Percentiles rank a stretch among this genome's conserved stretches.
These are phyloP conservation scores for Cornus florida DNA, from an alignment of 148 eudicot genomes.

Conservation along the genomic window DNA sequence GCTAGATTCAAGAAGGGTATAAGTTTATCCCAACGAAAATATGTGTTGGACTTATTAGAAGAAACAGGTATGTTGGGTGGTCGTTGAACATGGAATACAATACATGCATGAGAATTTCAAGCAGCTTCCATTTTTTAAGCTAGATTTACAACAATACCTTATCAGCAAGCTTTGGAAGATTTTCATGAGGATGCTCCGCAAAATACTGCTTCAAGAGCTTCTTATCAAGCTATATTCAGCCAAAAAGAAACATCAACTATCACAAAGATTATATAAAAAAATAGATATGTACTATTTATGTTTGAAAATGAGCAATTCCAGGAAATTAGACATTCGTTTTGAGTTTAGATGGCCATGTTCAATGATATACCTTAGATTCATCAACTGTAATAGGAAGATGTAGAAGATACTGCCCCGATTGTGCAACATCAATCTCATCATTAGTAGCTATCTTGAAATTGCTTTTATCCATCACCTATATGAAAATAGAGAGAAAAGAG, in stretches of 20 bases:
- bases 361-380: constrained; percentile 70
- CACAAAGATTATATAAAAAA: background rate
- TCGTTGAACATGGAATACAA: too few species aligned
- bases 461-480: constrained; percentile 90
- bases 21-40: too few species aligned
- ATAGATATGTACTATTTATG: background rate
- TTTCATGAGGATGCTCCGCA: constrained; percentile 59
- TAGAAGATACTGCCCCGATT: constrained; percentile 85
- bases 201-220: constrained; percentile 73
- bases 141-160: constrained; percentile 53
- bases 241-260: constrained; percentile 7
- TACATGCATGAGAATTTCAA: background rate
- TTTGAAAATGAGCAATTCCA: background rate
- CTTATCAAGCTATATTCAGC: constrained; percentile 68
- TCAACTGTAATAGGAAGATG: constrained; percentile 93
- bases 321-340: background rate
- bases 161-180: constrained; percentile 84
- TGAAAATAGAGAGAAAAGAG: background rate
- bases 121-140: constrained; percentile 5
- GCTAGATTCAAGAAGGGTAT: too few species aligned
- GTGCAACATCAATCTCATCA: constrained; percentile 89
- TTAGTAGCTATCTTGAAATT: constrained; percentile 84
- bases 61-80: too few species aligned
- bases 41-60: too few species aligned
- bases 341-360: background rate